A percentile compares a stretch with the other conserved stretches of the same genome.
phyloP scores from a whole-genome alignment of 305 asterid genomes.

The Solanum hybrid region DNA sequence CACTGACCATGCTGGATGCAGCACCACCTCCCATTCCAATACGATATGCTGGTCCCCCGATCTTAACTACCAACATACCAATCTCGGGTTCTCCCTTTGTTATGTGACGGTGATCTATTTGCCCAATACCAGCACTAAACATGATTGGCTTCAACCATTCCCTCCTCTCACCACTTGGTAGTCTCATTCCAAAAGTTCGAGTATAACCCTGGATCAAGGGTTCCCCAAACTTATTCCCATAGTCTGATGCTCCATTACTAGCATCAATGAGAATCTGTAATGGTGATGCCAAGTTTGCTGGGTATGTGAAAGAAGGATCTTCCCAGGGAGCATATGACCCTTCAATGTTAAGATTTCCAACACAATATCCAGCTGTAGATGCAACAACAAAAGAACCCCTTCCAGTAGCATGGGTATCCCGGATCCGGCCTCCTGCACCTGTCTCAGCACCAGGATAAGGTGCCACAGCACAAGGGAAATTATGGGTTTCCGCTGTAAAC shows the following conservation, averaged over 20 bases:
- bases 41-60: conserved; percentile 96
- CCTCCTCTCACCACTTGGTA: conserved; percentile 78
- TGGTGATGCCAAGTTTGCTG: conserved; percentile 76
- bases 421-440: conserved; percentile 94
- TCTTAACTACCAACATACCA: conserved; percentile 93
- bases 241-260: conserved; percentile 96
- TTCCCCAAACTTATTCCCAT: conserved; percentile 94
- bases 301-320: conserved; percentile 68
- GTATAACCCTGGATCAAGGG: conserved; percentile 94
- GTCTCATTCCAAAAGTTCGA: conserved; percentile 92
- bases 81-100: conserved; percentile 81
- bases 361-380: conserved; percentile 91
- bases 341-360: conserved; percentile 85
- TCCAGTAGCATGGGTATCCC: conserved; percentile 97
- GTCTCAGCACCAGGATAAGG: conserved; percentile 99
- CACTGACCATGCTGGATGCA: conserved; percentile 99
- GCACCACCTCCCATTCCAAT: conserved; percentile 99
- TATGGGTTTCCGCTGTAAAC: conserved; percentile 95
- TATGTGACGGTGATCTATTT: conserved; percentile 77
- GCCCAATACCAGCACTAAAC: conserved; percentile 98
- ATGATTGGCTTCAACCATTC: conserved; percentile 96
- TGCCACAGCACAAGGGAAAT: conserved; percentile 97
- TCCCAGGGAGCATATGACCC: conserved; percentile 96
- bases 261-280: conserved; percentile 80
- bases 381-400: conserved; percentile 87